Evolutionary conservation across 2,329 filamentous ascomycete genomes (phyloP), one percentile per base, ranked within the genome.

Genomic region (Beauveria asiatica): DNA sequence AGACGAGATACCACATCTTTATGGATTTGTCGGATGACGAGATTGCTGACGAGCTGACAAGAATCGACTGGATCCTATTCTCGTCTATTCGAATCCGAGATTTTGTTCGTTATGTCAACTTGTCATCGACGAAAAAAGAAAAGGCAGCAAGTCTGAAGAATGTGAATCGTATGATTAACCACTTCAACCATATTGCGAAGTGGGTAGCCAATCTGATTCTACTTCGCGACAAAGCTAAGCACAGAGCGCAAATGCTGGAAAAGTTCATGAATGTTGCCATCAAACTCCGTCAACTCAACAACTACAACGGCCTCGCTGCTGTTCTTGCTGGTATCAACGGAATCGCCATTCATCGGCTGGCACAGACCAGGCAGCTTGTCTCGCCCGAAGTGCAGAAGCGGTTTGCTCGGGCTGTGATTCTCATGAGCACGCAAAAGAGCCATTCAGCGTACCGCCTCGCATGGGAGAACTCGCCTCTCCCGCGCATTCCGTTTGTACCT

Each of bases 51-150:
- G 94, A 99, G 73, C 82, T 99, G 68, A 97, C 94, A 4, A 83
- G 93, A 62, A 96, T 99, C 59, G 94, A 99, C 74, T 97, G 93
- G 93, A 86, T 95, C 72, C 94, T 97, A 88, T 97, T 97, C 73
- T 95, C 90, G 57, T 92, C 92, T 1, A 96, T 97, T 63, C 86
- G 91, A 27, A 89, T 96, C 59, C 89, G 94, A 61, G 94, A 99
- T 73, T 85, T 97, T 53, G 88, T 97, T 46, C 88, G 94, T 5
- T 90, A 97, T 70, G 92, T 97, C 64, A 94, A 87, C 68, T 77
- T 97, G 51, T 84, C 87, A 0, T 69, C 81, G 0, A 80, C 86
- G 48, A 82, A 89, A 62, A 89, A 89, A 72, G 87, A 89, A 68
- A 87, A 85, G 67, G 90, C 87, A 71, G 87, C 84, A 70, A 88